These are phyloP conservation scores for Colletotrichum sp. DNA, from an alignment of 2,329 filamentous ascomycete species.

Conservation along the genomic window DNA sequence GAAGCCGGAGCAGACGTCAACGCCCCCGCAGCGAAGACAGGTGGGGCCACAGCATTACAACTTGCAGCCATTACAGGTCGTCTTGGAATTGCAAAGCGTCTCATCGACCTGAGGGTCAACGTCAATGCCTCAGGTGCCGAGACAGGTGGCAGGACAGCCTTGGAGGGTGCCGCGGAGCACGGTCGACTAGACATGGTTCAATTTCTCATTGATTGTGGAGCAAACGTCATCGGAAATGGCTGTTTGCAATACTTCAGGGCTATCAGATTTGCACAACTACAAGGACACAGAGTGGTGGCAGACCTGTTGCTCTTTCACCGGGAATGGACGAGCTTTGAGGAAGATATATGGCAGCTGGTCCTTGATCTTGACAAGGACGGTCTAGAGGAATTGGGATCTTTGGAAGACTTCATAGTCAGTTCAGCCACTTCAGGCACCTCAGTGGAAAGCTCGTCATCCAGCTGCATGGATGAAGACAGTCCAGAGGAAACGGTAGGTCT, in stretches of 20 bases:
- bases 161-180: fast-evolving
- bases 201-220: fast-evolving
- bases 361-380: fast-evolving
- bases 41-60: fast-evolving
- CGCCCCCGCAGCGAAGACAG: fast-evolving
- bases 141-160: fast-evolving
- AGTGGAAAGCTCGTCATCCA: too few relatives aligned
- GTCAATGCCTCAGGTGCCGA: neutral
- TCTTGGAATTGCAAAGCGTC: neutral
- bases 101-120: fast-evolving
- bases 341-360: fast-evolving
- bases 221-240: fast-evolving
- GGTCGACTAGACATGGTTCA: neutral
- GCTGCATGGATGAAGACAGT: fast-evolving
- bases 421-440: too few relatives aligned
- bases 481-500: too few relatives aligned
- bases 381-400: too few relatives aligned
- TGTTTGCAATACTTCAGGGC: neutral
- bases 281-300: fast-evolving
- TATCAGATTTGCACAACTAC: fast-evolving
- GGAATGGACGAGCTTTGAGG: fast-evolving
- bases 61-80: neutral
- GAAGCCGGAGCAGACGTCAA: fast-evolving
- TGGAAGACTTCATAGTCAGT: too few relatives aligned
- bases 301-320: fast-evolving